Evolutionary conservation across 148 eudicot species (phyloP).

Genomic region (Heliosperma pusillum): DNA sequence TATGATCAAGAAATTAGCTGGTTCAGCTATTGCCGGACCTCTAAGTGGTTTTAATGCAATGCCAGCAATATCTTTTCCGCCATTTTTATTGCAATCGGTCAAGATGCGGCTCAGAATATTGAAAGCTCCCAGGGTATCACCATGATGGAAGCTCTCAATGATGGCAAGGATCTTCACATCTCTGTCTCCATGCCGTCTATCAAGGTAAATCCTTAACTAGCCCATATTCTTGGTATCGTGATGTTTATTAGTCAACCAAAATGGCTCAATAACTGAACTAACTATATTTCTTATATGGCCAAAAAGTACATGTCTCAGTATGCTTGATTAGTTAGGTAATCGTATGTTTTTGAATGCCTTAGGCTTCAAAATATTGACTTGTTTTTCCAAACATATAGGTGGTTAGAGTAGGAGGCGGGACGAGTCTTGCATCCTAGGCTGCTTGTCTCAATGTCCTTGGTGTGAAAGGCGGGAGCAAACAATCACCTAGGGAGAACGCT

Average conservation of each 20-base stretch:
- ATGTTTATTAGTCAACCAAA: too few relatives aligned
- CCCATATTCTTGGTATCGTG: too few relatives aligned
- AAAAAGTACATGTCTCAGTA: too few relatives aligned
- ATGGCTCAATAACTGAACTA: too few relatives aligned
- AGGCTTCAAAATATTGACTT: not conserved
- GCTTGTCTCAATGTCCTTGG: conserved; percentile 2
- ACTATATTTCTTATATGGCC: too few relatives aligned
- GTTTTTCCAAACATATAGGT: not conserved
- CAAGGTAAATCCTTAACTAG: not conserved
- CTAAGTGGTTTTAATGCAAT: conserved; percentile 10
- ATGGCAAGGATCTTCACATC: conserved; percentile 13
- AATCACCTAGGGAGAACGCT: not conserved
- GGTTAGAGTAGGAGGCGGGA: conserved; percentile 7
- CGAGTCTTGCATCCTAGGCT: conserved; percentile 5
- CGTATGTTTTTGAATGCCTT: too few relatives aligned
- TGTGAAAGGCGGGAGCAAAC: not conserved
- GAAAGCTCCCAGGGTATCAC: conserved; percentile 3
- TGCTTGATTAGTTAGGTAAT: too few relatives aligned
- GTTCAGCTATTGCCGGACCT: conserved; percentile 8
- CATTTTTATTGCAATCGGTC: conserved; percentile 6
- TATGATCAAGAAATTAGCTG: not conserved
- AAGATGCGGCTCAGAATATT: conserved; percentile 3
- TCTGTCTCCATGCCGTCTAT: conserved; percentile 9
- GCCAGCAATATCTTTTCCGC: conserved; percentile 5
- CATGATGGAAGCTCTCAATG: conserved; percentile 11